phyloP scores from a whole-genome alignment of 129 eudicot species.

The Cynara cardunculus region DNA sequence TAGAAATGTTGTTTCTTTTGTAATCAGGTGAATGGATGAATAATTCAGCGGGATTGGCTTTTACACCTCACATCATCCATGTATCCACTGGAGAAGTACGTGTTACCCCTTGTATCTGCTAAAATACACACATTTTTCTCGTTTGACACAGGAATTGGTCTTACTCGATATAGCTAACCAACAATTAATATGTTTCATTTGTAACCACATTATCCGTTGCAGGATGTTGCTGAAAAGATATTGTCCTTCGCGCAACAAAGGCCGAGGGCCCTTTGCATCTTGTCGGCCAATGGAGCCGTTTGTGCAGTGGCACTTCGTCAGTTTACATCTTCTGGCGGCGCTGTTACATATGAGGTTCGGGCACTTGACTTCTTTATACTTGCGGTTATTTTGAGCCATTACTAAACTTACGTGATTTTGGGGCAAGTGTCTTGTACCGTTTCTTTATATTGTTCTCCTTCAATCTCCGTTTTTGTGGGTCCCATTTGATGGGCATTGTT shows the following conservation, averaged over 20 bases:
- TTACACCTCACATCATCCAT: constrained; percentile 82
- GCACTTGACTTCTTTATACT: not conserved
- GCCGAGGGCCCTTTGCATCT: constrained; percentile 71
- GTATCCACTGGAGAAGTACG: constrained; percentile 68
- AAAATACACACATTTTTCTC: not conserved
- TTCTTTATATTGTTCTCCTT: too few species aligned
- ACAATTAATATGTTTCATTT: not conserved
- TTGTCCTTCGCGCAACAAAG: constrained; percentile 58
- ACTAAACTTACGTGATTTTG: not conserved
- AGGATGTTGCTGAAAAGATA: constrained; percentile 74
- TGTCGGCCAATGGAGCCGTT: constrained; percentile 68
- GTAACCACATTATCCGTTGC: constrained; percentile 11
- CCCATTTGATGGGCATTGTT: too few species aligned
- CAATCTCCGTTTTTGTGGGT: too few species aligned
- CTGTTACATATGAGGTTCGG: constrained; percentile 65
- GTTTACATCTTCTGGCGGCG: constrained; percentile 43
- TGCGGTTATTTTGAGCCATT: not conserved
- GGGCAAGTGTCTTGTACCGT: not conserved
- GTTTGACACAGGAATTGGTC: not conserved
- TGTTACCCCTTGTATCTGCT: not conserved
- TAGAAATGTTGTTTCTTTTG: not conserved
- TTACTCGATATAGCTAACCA: not conserved
- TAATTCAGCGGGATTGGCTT: constrained; percentile 78
- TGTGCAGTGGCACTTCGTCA: constrained; percentile 58
- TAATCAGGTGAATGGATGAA: constrained; percentile 91